phyloP scores from a whole-genome alignment of 2,329 filamentous ascomycete species.

The Arthroderma sp. region DNA sequence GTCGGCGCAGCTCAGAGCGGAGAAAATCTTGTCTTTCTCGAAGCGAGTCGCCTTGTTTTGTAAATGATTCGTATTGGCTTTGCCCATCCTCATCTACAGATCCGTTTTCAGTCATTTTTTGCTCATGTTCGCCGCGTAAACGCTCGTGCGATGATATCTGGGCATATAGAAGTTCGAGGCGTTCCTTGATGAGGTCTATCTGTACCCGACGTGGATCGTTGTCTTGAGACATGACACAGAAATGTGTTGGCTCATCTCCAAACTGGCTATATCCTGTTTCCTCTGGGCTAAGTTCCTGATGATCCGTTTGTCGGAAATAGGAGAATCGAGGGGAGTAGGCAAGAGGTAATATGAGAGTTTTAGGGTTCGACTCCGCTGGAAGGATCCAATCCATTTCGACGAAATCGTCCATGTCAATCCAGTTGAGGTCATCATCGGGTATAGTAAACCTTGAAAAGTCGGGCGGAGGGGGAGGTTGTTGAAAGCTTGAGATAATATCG shows the following conservation, averaged over 20 bases:
- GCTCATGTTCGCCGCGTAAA: constrained; percentile 61
- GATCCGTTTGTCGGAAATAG: constrained; percentile 94
- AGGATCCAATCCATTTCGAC: constrained; percentile 95
- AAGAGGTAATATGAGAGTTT: constrained; percentile 86
- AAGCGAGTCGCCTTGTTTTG: constrained; percentile 44
- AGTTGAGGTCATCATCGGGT: constrained; percentile 84
- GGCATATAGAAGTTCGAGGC: constrained; percentile 61
- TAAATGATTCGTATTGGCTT: constrained; percentile 37
- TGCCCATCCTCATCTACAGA: constrained; percentile 34
- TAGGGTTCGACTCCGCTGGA: constrained; percentile 75
- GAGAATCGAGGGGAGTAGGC: constrained; percentile 90
- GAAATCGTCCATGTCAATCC: constrained; percentile 99
- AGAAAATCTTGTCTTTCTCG: constrained; percentile 47
- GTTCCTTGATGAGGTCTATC: constrained; percentile 66
- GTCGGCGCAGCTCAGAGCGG: constrained; percentile 42
- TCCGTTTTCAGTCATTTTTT: constrained; percentile 44
- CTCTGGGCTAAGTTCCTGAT: constrained; percentile 61
- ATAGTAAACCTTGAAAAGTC: constrained; percentile 84
- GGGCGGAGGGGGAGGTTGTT: constrained; percentile 38
- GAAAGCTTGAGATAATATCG: constrained; percentile 43
- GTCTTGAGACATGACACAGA: constrained; percentile 85
- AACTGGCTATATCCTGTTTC: constrained; percentile 75
- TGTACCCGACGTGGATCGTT: constrained; percentile 85
- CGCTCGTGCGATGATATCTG: constrained; percentile 66
- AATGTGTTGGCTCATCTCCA: constrained; percentile 83